Evolutionary conservation across 106 monocot species (phyloP).

Genomic region (Dactylorhiza incarnata): DNA sequence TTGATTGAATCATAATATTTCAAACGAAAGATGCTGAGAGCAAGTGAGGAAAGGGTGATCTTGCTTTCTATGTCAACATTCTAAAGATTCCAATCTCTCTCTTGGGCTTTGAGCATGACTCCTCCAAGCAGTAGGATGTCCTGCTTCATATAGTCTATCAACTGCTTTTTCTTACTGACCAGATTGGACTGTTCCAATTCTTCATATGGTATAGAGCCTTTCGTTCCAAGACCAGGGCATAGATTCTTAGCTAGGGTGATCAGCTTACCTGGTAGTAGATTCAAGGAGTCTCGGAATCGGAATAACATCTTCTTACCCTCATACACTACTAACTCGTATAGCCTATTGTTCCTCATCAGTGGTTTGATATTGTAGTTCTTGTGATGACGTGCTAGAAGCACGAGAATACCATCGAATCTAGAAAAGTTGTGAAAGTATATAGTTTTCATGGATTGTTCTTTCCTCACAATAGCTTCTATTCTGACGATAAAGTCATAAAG

Average conservation of each 20-base stretch:
- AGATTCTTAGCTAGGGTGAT: slow-evolving; percentile 6
- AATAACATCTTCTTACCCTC: background rate
- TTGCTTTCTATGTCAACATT: background rate
- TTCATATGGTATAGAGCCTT: slow-evolving; percentile 10
- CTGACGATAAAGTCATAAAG: too few relatives aligned
- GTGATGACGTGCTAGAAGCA: too few relatives aligned
- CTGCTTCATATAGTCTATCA: slow-evolving; percentile 10
- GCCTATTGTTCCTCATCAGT: background rate
- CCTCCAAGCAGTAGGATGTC: slow-evolving; percentile 1
- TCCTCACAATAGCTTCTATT: too few relatives aligned
- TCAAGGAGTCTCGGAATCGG: slow-evolving; percentile 3
- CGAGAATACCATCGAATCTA: too few relatives aligned
- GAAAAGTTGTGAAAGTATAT: too few relatives aligned
- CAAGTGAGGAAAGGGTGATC: background rate
- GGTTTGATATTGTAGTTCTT: too few relatives aligned
- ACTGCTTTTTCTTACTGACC: background rate
- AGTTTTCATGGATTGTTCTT: too few relatives aligned
- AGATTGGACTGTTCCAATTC: slow-evolving; percentile 1
- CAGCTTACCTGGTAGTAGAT: background rate
- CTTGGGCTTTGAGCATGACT: slow-evolving; percentile 5
- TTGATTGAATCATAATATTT: background rate
- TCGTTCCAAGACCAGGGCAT: background rate
- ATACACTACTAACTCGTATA: slow-evolving; percentile 10
- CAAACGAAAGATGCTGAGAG: slow-evolving; percentile 6
- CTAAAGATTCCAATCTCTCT: background rate